Conservation (phyloP, 148 eudicot genomes). For the Chenopodium berlandieri region DNA sequence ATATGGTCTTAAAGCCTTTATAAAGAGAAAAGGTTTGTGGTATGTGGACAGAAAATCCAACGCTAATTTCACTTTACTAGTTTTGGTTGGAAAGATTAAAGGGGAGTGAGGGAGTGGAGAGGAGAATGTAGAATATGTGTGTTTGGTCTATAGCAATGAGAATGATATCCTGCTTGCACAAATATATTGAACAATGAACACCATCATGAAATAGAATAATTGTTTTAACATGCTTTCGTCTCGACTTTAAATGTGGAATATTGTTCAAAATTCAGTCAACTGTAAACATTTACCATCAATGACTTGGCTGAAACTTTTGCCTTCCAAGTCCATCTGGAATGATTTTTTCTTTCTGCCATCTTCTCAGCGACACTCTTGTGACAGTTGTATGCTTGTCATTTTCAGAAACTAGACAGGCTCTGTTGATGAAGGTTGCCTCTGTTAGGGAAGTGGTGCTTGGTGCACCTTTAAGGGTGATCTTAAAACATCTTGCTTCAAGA, state of each 20-base stretch:
- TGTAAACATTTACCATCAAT: not conserved
- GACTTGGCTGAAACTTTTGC: not conserved
- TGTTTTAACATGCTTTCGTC: not conserved
- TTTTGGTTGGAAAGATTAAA: not conserved
- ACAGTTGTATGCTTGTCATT: slow-evolving; percentile 21
- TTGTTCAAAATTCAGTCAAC: not conserved
- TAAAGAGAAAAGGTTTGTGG: not conserved
- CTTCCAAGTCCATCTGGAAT: slow-evolving; percentile 2
- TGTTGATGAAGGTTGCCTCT: slow-evolving; percentile 78
- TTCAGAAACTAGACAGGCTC: slow-evolving; percentile 56
- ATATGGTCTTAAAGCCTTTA: not conserved
- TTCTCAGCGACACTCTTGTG: slow-evolving; percentile 19
- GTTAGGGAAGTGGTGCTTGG: slow-evolving; percentile 92
- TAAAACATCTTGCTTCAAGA: slow-evolving; percentile 75
- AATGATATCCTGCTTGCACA: not conserved
- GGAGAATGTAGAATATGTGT: not conserved
- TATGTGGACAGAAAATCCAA: not conserved
- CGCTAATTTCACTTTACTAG: not conserved
- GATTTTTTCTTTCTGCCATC: not conserved
- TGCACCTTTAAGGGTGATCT: slow-evolving; percentile 77
- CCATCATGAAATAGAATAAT: not conserved
- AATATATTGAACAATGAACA: too few species aligned
- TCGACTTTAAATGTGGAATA: not conserved
- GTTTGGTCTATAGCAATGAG: not conserved
- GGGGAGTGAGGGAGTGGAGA: not conserved